Percentiles rank a stretch among this genome's conserved stretches.
Conservation (phyloP, 306 rosid genomes). For the Glycyrrhiza uralensis region DNA sequence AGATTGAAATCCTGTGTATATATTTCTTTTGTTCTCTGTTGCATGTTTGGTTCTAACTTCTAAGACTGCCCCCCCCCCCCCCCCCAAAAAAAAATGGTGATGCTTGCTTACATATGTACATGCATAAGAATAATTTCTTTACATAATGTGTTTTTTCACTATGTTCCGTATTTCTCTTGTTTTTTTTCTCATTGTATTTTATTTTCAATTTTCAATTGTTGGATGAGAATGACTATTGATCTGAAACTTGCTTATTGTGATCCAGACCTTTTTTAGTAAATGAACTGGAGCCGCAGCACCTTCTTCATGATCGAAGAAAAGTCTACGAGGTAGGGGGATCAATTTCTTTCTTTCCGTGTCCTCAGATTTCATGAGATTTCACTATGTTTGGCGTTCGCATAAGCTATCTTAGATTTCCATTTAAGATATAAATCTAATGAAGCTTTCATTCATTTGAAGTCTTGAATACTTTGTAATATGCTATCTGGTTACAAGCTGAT, state of each 20-base stretch:
- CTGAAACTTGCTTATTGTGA: slow-evolving; percentile 32
- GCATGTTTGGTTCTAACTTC: no score
- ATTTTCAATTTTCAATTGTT: slow-evolving; percentile 24
- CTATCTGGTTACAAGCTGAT: slow-evolving; percentile 8
- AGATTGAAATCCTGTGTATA: background rate
- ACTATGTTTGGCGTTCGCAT: background rate
- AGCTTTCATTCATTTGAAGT: slow-evolving; percentile 18
- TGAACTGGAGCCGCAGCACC: slow-evolving; percentile 89
- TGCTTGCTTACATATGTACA: slow-evolving; percentile 4
- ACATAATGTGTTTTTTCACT: background rate
- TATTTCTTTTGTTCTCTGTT: background rate
- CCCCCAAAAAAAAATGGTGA: background rate
- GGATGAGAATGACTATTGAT: slow-evolving; percentile 23
- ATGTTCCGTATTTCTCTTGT: background rate
- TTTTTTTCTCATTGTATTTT: background rate
- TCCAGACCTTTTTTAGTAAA: slow-evolving; percentile 88
- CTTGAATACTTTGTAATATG: slow-evolving; percentile 15
- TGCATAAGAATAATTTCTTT: background rate
- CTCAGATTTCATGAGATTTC: slow-evolving; percentile 18
- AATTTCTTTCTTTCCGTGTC: background rate
- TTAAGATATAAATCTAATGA: background rate
- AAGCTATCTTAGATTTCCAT: background rate
- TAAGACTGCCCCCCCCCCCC: no score
- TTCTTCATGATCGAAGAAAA: slow-evolving; percentile 93
- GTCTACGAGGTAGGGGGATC: slow-evolving; percentile 76